A percentile compares a stretch with the other conserved stretches of the same genome.
Evolutionary conservation across 352 stramenopile genomes (phyloP).

Genomic region (Blastocystis sp.): DNA sequence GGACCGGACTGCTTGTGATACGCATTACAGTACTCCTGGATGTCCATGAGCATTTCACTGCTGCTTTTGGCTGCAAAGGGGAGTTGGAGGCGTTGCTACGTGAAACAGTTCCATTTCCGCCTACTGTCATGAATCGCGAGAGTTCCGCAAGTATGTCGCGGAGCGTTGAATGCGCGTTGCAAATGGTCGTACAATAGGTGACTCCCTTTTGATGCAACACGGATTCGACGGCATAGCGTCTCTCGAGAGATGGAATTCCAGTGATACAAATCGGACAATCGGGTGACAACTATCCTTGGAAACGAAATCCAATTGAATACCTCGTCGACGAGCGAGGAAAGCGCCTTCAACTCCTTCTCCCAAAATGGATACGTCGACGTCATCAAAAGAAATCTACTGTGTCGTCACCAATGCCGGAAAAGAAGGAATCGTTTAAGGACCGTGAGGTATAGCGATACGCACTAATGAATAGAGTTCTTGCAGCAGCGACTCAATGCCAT

Average conservation of each 20-base stretch:
- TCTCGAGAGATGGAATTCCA: conserved; percentile 15
- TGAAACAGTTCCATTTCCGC: not conserved
- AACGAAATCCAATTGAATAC: not conserved
- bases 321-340: not conserved
- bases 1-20: not conserved
- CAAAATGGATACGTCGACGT: not conserved
- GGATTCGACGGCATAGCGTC: not conserved
- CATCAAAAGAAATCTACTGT: not conserved
- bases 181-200: not conserved
- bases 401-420: not conserved
- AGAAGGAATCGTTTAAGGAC: conserved; percentile 34
- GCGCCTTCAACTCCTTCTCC: not conserved
- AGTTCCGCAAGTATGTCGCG: conserved; percentile 8
- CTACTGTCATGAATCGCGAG: not conserved
- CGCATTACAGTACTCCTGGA: not conserved
- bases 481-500: conserved; percentile 9
- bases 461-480: conserved; percentile 6
- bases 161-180: not conserved
- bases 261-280: conserved; percentile 20
- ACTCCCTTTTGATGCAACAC: not conserved
- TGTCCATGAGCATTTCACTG: conserved; percentile 9
- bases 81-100: not conserved
- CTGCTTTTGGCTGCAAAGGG: not conserved
- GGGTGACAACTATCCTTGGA: not conserved
- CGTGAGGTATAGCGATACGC: not conserved